Conservation (phyloP, 495 filamentous ascomycete species). For the Penicillium herquei region DNA sequence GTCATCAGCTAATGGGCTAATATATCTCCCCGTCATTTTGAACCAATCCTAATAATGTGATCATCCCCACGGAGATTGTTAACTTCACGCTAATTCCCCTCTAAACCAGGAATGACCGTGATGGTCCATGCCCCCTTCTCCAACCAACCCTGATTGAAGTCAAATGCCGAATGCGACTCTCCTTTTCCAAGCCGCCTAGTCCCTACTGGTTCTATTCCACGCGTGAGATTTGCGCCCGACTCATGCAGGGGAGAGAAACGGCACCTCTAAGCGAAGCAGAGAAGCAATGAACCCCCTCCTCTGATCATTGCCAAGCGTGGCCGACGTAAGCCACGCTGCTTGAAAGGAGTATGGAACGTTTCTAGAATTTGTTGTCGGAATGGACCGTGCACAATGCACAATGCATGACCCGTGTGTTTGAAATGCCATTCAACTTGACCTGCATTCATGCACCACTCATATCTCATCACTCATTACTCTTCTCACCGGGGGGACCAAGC, state of each 20-base stretch:
- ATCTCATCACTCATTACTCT: no score
- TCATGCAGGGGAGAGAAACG: constrained; percentile 49
- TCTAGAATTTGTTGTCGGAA: no score
- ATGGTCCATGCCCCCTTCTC: background rate
- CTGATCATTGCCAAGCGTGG: background rate
- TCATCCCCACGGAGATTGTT: background rate
- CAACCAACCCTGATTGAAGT: no score
- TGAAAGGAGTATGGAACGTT: no score
- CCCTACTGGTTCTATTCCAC: background rate
- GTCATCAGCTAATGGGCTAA: no score
- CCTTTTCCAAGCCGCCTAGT: background rate
- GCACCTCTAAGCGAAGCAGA: constrained; percentile 31
- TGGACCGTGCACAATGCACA: no score
- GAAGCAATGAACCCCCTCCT: background rate
- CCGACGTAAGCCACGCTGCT: background rate
- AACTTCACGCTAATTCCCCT: background rate
- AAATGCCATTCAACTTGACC: no score
- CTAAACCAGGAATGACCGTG: background rate
- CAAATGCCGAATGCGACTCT: no score
- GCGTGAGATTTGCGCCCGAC: background rate
- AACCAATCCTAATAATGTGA: background rate
- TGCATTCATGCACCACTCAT: no score
- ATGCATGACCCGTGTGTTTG: no score
- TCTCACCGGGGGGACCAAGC: no score
- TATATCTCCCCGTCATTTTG: no score